Evolutionary conservation across 768 basidiomycete species (phyloP).

Genomic region (Cystoderma amianthinum): DNA sequence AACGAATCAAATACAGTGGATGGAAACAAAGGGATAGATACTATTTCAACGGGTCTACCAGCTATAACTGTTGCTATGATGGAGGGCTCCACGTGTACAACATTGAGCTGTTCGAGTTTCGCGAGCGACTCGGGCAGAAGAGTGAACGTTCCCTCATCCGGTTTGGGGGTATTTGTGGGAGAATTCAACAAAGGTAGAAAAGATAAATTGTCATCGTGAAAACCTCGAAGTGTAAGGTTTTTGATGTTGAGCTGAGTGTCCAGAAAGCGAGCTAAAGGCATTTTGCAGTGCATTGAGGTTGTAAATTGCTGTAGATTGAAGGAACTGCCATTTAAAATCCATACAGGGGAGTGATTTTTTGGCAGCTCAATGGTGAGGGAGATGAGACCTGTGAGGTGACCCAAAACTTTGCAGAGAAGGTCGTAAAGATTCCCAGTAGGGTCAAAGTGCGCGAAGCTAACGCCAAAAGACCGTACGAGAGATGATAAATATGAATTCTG

Average conservation of each 20-base stretch:
- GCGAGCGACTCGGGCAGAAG: constrained; percentile 39
- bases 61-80: constrained; percentile 37
- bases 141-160: constrained; percentile 15
- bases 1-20: constrained; percentile 31
- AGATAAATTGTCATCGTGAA: constrained; percentile 22
- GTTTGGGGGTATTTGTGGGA: constrained; percentile 4
- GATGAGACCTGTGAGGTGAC: constrained; percentile 26
- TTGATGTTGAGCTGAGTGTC: constrained; percentile 37
- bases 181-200: constrained; percentile 15
- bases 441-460: constrained; percentile 29
- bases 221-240: constrained; percentile 52
- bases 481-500: constrained; percentile 24
- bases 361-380: constrained; percentile 46
- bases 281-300: constrained; percentile 50
- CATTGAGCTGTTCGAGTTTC: constrained; percentile 40
- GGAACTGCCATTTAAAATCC: constrained; percentile 39
- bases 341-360: constrained; percentile 29
- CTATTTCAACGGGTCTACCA: constrained; percentile 40
- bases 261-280: constrained; percentile 41
- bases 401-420: constrained; percentile 39
- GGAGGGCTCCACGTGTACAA: constrained; percentile 41
- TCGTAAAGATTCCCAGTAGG: constrained; percentile 43
- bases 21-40: constrained; percentile 46
- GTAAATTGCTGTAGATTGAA: constrained; percentile 41
- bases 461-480: constrained; percentile 37